Evolutionary conservation across 1,284 basidiomycete species (phyloP), one percentile per base, ranked within the genome.

Genomic region (Microbotryomycetes sp.): DNA sequence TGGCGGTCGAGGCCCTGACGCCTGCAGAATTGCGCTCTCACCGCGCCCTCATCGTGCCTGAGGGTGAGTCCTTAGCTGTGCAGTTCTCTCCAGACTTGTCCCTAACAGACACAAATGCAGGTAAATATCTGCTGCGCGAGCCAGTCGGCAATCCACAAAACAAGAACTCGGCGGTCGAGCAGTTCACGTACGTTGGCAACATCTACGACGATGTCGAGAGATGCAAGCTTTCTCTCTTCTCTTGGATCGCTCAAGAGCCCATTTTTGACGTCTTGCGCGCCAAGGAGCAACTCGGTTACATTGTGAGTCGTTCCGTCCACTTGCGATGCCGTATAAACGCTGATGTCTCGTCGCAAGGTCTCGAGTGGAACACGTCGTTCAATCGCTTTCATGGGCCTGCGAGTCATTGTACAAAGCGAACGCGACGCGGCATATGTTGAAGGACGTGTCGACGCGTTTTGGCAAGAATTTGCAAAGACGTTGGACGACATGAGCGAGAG

Each of bases 241-340:
- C 68, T 67, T 48, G 91, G 71, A 87, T 96, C 62, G 79, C 91
- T 35, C 79, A 81, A 11, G 96, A 98, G 72, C 93, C 94, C 0
- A 83, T 87, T n/a, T 99, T 98, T 77, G 87, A 96, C 73, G 79
- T 87, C 41, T 81, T 99, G 46, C 85, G 96, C n/a, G 97, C 94
- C 2, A 86, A 92, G 75, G 91, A 98, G 75, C 96, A 98, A 75
- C 81, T 99, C 0, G 96, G 96, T 13, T 98, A 99, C 74, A 81
- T 94, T 53, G 71, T 72, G 21, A 52, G 64, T 49, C 45, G 41
- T 81, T 79, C 52, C 83, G 82, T 59, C 78, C 80, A 0, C 76
- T 41, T 26, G 26, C 5, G 9, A 5, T 28, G 23, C 29, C 11
- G 31, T n/a, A 23, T 24, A 1, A 2, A 6, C 4, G n/a, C 1